Base-by-base conservation (phyloP, 1,139 yeast genomes). In the Saccharomycopsis hybrid region DNA sequence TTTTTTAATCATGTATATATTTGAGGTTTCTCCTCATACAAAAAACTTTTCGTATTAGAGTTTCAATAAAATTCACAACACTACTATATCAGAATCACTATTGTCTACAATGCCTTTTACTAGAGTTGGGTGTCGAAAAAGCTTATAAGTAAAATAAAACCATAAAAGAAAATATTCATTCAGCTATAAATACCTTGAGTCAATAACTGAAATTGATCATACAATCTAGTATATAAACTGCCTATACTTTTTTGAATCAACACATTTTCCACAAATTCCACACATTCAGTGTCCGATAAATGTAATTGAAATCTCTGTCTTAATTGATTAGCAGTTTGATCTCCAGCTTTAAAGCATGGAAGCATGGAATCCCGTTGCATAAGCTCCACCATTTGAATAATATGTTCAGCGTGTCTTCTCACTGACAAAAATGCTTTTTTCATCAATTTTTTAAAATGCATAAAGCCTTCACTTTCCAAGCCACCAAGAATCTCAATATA, bases 331-430 rank as follows among this genome's bases (percentile, higher is more conserved):
- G 94, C 82, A 0, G 97, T 89, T 44, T 85, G 82, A 1, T 79
- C 85, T 0, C 97, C 97, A 44, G 85, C 85, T 49, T 82, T 82
- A 68, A 92, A 92, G 62, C 98, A 92, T 0, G 98, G 97, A 48
- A 92, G 73, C 48, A 73, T 76, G 2, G 96, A 88, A 55, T 90
- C 96, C 56, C 83, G 83, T 60, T 86, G 95, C 98, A 92, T 92
- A 59, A 92, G 71, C 55, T 88, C 96, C 48, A 94, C 96, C 70
- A 92, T 77, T 38, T 82, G 77, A 1, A 90, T 74, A 13, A 92
- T 69, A 50, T 82, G 85, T 44, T 84, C 89, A 8, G 86, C 77
- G 54, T 86, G 76, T 55, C 77, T 76, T 53, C 97, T 73, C 44
- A 92, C 64, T 1, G 83, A 78, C 51, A 73, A 76, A 67, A 90